Base-by-base conservation (phyloP, 2,329 filamentous ascomycete species). In the Curvularia sp. region DNA sequence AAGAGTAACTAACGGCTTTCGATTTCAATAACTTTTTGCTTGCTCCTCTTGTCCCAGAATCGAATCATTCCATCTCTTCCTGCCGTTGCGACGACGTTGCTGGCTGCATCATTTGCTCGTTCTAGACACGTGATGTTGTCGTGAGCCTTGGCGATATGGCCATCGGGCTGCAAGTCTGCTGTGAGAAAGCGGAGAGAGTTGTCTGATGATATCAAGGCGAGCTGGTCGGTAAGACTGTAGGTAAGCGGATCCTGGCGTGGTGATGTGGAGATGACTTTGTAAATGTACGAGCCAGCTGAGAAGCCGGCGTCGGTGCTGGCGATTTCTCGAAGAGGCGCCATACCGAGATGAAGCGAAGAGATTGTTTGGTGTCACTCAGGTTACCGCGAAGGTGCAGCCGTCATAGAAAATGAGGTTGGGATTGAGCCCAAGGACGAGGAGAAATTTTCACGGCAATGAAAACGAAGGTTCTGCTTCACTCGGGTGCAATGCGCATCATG, bases 61-160 rank as follows among this genome's bases (percentile, higher is more conserved):
- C 80, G 84, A 10, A 92, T 84, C 8, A 82, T 80, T 7, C 91
- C 90, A 71, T 93, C 88, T 73, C 89, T 85, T 47, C 91, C 91
- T 0, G 89, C 86, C 0, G 90, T 93, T 58, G 85, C 86, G 5
- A 92, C 80, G 20, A 88, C 71, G 4, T 82, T 83, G 28, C 81
- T 81, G 26, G 75, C 75, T 20, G 75, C 76, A 5, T 77, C 78
- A 58, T 86, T 85, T 47, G 86, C 84, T 0, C 84, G 80, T 52
- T 84, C 82, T 30, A 91, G 78, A 61, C 85, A 86, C 13, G 87
- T 88, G 64, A 92, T 79, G 60, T 89, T 89, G 5, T 83, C 81
- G 63, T 90, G 87, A 31, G 82, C 79, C 9, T 84, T 85, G 35
- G 75, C 72, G 48, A 86, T 77, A 8, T 78, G 78, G 50, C 80